Evolutionary conservation across 495 filamentous ascomycete species (phyloP).

Genomic region (Penicillium fimorum): DNA sequence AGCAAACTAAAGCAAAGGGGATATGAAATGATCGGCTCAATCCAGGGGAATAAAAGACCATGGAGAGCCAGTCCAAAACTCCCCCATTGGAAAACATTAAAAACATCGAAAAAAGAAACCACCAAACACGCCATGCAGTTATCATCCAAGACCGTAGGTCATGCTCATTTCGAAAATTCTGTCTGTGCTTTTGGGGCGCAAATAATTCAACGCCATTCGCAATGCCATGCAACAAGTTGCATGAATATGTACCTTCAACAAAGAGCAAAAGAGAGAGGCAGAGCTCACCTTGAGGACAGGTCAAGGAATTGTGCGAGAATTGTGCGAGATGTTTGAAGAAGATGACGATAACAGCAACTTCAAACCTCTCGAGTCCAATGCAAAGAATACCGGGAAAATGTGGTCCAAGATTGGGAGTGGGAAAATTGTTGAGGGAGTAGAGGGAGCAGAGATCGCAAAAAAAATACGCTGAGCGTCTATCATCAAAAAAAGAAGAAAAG

Average conservation of each 20-base stretch:
- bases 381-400: background rate
- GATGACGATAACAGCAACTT: background rate
- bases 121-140: slow-evolving; percentile 28
- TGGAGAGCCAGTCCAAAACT: slow-evolving; percentile 8
- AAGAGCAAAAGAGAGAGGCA: slow-evolving; percentile 11
- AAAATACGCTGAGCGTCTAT: slow-evolving; percentile 5
- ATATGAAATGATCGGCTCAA: slow-evolving; percentile 10
- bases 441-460: slow-evolving; percentile 5
- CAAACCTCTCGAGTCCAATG: background rate
- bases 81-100: slow-evolving; percentile 8
- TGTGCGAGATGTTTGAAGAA: background rate
- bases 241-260: slow-evolving; percentile 31
- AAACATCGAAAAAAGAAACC: slow-evolving; percentile 1
- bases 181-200: slow-evolving; percentile 22
- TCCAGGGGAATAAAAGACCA: slow-evolving; percentile 1
- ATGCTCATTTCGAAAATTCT: slow-evolving; percentile 18
- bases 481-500: background rate
- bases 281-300: slow-evolving; percentile 4
- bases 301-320: background rate
- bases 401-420: background rate
- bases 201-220: slow-evolving; percentile 28
- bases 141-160: slow-evolving; percentile 25
- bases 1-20: slow-evolving; percentile 14
- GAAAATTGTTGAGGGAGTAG: background rate
- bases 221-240: slow-evolving; percentile 31